These are phyloP conservation scores for Globisporangium uncinulatum DNA, from an alignment of 352 stramenopile genomes.

Conservation along the genomic window DNA sequence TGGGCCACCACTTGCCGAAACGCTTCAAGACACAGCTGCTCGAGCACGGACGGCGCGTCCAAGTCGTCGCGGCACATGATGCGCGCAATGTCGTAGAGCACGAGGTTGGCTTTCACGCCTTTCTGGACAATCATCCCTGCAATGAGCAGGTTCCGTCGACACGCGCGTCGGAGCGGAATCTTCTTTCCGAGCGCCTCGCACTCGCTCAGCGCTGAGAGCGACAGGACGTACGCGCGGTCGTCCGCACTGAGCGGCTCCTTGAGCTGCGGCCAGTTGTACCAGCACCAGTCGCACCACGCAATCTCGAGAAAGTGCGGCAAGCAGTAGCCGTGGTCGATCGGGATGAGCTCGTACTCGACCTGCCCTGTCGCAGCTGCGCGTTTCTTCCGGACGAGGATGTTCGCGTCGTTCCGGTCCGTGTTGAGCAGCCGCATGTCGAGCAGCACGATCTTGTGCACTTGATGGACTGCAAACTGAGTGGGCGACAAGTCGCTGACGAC, in stretches of 20 bases:
- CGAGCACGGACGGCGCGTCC: constrained; percentile 59
- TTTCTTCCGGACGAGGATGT: constrained; percentile 93
- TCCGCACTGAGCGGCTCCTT: constrained; percentile 54
- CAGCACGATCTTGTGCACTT: constrained; percentile 99
- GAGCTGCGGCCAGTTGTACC: constrained; percentile 96
- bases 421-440: constrained; percentile 98
- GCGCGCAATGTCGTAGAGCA: constrained; percentile 68
- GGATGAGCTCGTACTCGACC: constrained; percentile 91
- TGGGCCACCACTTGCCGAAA: constrained; percentile 51
- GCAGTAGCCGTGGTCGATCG: constrained; percentile 99
- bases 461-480: constrained; percentile 80
- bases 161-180: constrained; percentile 67
- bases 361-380: constrained; percentile 37
- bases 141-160: constrained; percentile 78
- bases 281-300: constrained; percentile 98
- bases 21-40: constrained; percentile 61
- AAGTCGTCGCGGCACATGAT: constrained; percentile 85
- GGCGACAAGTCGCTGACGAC: constrained; percentile 92
- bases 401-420: constrained; percentile 96
- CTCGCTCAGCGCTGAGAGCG: constrained; percentile 50
- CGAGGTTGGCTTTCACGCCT: constrained; percentile 51
- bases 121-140: constrained; percentile 75
- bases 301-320: constrained; percentile 95
- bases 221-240: constrained; percentile 60
- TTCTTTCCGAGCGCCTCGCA: constrained; percentile 50